A percentile compares a stretch with the other conserved stretches of the same genome.
phyloP scores from a whole-genome alignment of 306 rosid species.

The Quercus glauca region DNA sequence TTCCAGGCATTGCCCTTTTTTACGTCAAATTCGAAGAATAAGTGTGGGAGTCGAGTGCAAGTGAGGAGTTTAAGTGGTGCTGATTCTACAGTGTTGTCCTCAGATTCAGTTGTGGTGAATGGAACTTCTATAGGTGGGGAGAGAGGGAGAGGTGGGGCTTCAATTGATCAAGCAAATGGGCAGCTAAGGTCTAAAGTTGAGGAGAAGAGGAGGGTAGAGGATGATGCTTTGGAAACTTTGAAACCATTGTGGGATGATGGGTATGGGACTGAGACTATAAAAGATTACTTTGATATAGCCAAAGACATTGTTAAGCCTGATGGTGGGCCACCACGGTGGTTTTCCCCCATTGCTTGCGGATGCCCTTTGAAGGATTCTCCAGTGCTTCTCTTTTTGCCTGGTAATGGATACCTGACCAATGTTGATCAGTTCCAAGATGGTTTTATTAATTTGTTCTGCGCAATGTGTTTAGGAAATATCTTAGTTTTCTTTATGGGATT shows the following conservation, averaged over 20 bases:
- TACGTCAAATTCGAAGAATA: slow-evolving; percentile 7
- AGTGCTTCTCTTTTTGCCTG: slow-evolving; percentile 72
- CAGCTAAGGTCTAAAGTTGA: slow-evolving; percentile 16
- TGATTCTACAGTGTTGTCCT: slow-evolving; percentile 32
- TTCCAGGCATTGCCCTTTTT: slow-evolving; percentile 34
- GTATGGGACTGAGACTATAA: slow-evolving; percentile 66
- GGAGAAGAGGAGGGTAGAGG: slow-evolving; percentile 13
- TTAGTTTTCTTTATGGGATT: neutral
- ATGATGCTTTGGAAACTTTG: slow-evolving; percentile 31
- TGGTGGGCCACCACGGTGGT: slow-evolving; percentile 96
- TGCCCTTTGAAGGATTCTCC: slow-evolving; percentile 59
- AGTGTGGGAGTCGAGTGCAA: slow-evolving; percentile 22
- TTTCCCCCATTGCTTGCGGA: slow-evolving; percentile 58
- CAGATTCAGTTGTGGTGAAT: slow-evolving; percentile 40
- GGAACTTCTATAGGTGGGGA: slow-evolving; percentile 1
- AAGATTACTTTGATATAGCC: slow-evolving; percentile 61
- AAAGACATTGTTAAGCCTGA: slow-evolving; percentile 50
- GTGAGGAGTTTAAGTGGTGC: slow-evolving; percentile 33
- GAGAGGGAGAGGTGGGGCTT: too few species aligned
- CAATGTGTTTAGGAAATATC: neutral
- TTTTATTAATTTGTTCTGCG: neutral
- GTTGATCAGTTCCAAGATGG: neutral
- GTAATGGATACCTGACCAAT: slow-evolving; percentile 34
- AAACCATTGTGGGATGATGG: slow-evolving; percentile 83
- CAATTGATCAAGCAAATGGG: slow-evolving; percentile 15